phyloP scores from a whole-genome alignment of 2,329 filamentous ascomycete species.

The Botrytis sinoallii region DNA sequence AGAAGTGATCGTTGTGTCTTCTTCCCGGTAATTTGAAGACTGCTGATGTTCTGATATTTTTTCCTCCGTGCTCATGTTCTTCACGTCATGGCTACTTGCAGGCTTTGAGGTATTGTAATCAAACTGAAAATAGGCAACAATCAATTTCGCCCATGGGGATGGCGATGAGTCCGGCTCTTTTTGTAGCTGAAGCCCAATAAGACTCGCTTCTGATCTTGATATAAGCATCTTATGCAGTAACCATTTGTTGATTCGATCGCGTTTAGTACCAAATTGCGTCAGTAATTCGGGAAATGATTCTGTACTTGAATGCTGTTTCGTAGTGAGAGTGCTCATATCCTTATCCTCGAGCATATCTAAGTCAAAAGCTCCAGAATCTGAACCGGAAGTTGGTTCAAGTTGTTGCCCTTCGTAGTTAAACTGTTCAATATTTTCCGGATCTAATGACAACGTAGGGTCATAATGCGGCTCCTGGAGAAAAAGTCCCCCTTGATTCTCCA shows the following conservation, averaged over 20 bases:
- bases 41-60: background rate
- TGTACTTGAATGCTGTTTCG: conserved; percentile 12
- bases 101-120: conserved; percentile 4
- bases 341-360: background rate
- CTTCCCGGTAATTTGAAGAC: background rate
- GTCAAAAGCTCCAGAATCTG: conserved; percentile 23
- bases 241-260: conserved; percentile 32
- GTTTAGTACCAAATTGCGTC: conserved; percentile 27
- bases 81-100: too few species aligned
- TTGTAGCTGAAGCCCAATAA: conserved; percentile 23
- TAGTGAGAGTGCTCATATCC: background rate
- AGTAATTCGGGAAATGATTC: conserved; percentile 24
- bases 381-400: background rate
- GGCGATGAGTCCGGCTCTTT: conserved; percentile 21
- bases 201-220: conserved; percentile 27
- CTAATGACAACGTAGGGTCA: background rate
- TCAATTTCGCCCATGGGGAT: conserved; percentile 31
- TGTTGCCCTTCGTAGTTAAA: background rate
- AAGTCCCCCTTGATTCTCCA: background rate
- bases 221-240: conserved; percentile 24
- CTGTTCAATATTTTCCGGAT: background rate
- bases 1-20: background rate
- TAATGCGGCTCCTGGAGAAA: background rate
- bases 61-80: too few species aligned
- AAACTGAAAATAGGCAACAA: conserved; percentile 27